Evolutionary conservation across 164 flowering plant species (phyloP).

Genomic region (Akebia trifoliata): DNA sequence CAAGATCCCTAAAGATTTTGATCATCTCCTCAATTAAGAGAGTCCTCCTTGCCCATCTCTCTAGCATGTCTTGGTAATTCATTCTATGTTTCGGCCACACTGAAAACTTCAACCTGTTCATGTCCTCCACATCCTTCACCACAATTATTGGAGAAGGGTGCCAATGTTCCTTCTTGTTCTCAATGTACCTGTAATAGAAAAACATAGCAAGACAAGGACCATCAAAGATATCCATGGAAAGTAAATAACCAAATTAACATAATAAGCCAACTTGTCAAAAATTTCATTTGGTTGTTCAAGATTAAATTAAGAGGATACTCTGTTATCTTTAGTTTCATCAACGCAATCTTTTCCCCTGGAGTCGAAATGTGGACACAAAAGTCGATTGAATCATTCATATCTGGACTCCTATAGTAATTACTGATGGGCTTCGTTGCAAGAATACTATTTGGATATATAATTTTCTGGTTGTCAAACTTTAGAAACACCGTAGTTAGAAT

Average conservation of each 20-base stretch:
- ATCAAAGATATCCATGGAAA: conserved; percentile 2
- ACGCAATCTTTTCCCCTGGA: conserved; percentile 45
- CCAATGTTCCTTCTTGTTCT: conserved; percentile 51
- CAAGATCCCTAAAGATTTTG: conserved; percentile 42
- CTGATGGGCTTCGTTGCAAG: conserved; percentile 47
- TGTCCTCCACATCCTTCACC: conserved; percentile 44
- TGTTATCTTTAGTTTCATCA: conserved; percentile 38
- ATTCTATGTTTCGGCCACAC: conserved; percentile 42
- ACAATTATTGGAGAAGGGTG: conserved; percentile 36
- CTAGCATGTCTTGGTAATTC: conserved; percentile 51
- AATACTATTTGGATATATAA: conserved; percentile 53
- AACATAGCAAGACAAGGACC: not conserved
- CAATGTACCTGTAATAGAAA: conserved; percentile 36
- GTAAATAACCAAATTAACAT: not conserved
- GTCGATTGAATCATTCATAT: conserved; percentile 53
- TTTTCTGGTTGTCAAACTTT: conserved; percentile 50
- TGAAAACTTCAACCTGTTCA: conserved; percentile 45
- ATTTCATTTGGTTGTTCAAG: no score
- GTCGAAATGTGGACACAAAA: conserved; percentile 55
- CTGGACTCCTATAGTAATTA: conserved; percentile 58
- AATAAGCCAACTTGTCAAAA: no score
- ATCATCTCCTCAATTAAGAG: conserved; percentile 51
- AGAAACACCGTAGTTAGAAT: conserved; percentile 60
- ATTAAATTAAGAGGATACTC: conserved; percentile 19
- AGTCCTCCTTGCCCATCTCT: conserved; percentile 46